These are phyloP conservation scores for Cladobotryum protrusum DNA, from an alignment of 2,329 filamentous ascomycete species.

Conservation along the genomic window DNA sequence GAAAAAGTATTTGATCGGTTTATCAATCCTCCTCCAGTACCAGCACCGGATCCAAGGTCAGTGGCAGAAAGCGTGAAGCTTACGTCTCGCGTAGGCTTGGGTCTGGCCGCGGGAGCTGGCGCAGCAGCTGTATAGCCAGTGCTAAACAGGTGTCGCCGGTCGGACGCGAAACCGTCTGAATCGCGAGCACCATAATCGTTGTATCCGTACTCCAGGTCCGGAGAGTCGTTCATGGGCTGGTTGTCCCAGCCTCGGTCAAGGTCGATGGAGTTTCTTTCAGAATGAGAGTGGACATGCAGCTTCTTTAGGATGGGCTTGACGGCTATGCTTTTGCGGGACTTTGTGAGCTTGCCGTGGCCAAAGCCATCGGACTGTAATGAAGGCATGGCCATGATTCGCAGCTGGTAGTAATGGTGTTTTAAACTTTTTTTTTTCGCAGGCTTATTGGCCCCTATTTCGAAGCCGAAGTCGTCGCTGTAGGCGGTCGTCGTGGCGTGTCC, in stretches of 20 bases:
- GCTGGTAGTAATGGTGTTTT: not conserved
- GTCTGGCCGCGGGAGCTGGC: slow-evolving; percentile 17
- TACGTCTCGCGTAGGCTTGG: slow-evolving; percentile 34
- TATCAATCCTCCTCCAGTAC: slow-evolving; percentile 17
- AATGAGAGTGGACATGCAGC: slow-evolving; percentile 34
- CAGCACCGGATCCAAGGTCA: slow-evolving; percentile 21
- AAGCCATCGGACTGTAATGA: slow-evolving; percentile 23
- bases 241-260: slow-evolving; percentile 55
- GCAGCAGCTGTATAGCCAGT: slow-evolving; percentile 15
- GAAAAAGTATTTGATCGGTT: slow-evolving; percentile 29
- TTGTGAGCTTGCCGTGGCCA: slow-evolving; percentile 31
- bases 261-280: slow-evolving; percentile 58
- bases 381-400: slow-evolving; percentile 11
- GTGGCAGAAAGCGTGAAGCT: slow-evolving; percentile 39
- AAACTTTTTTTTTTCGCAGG: slow-evolving; percentile 4
- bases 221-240: slow-evolving; percentile 28
- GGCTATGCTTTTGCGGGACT: slow-evolving; percentile 40
- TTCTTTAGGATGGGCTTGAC: slow-evolving; percentile 61
- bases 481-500: slow-evolving; percentile 1
- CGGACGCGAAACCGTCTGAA: slow-evolving; percentile 18
- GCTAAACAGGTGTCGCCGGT: slow-evolving; percentile 10
- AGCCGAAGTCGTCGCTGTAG: slow-evolving; percentile 2
- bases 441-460: slow-evolving; percentile 3
- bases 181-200: slow-evolving; percentile 23
- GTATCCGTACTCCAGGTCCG: slow-evolving; percentile 21